Evolutionary conservation across 441 rosid species (phyloP), one percentile per base, ranked within the genome.

Genomic region (Hypseocharis bilobata): DNA sequence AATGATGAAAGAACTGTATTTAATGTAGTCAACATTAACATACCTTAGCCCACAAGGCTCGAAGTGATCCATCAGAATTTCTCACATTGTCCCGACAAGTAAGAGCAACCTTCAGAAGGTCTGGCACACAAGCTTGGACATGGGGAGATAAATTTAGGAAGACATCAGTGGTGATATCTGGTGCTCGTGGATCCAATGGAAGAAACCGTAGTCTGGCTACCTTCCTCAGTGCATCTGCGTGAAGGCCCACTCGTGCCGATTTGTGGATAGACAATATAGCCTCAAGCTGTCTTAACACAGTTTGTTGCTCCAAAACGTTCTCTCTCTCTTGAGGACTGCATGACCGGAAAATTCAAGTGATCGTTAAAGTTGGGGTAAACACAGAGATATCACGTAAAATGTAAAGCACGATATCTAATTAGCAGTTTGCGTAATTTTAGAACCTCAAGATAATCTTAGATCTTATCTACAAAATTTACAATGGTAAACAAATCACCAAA

Each of bases 1-100:
- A 56, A 52, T 8, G 4, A 57, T 38, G 17, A 54, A 54, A 56
- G 40, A 32, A 67, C n/a, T 0, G 16, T 29, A 66, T 1, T 26
- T 30, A 25, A 61, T 38, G 47, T 56, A 11, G 25, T 45, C 13
- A 47, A 34, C 72, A 51, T 45, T 8, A 47, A 34, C 72, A 51
- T 84, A 84, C 99, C 97, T 93, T 93, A 55, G 95, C 81, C 71
- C 88, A 87, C 91, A 93, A 78, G 65, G 89, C 90, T 13, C 89
- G 96, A 58, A 93, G 85, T 2, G 96, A 84, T 63, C 96, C 97
- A 76, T 91, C 97, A 28, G 93, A 69, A 76, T 91, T 96, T 6
- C 90, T 61, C 57, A 91, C 93, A 74, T 85, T 87, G 72, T 91
- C 99, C 68, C 88, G 75, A 76, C 95, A 88, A 26, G 87, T 84